Evolutionary conservation across 176 grass and related monocot genomes (phyloP).

Genomic region (Oryza glaberrima): DNA sequence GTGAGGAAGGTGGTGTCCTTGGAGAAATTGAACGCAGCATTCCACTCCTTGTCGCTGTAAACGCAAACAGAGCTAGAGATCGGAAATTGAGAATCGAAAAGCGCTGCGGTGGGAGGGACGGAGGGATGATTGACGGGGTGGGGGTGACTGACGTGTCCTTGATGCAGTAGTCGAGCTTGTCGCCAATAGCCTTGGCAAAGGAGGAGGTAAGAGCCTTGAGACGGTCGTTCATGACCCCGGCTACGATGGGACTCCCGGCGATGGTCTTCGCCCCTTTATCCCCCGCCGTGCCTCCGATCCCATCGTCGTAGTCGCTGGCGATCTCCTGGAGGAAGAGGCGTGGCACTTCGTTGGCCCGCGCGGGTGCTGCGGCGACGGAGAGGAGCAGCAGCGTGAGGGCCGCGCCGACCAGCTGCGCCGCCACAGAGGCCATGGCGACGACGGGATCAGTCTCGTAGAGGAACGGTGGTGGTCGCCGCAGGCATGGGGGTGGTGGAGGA

Average conservation of each 20-base stretch:
- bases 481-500: neutral
- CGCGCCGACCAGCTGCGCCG: conserved; percentile 33
- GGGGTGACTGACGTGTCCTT: conserved; percentile 61
- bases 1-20: conserved; percentile 67
- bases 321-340: conserved; percentile 34
- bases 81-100: neutral
- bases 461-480: neutral
- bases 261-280: conserved; percentile 3
- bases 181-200: conserved; percentile 52
- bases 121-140: neutral
- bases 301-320: conserved; percentile 23
- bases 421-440: conserved; percentile 42
- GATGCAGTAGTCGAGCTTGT: conserved; percentile 77
- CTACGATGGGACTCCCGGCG: conserved; percentile 55
- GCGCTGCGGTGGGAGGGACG: neutral
- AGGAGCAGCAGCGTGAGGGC: conserved; percentile 29
- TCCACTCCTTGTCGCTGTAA: conserved; percentile 86
- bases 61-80: neutral
- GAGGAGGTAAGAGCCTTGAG: conserved; percentile 61
- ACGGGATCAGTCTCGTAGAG: neutral
- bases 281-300: neutral
- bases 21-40: conserved; percentile 90
- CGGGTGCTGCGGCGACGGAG: neutral
- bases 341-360: neutral
- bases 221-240: conserved; percentile 54